Evolutionary conservation across 306 rosid genomes (phyloP).

Genomic region (Hippophae rhamnoides): DNA sequence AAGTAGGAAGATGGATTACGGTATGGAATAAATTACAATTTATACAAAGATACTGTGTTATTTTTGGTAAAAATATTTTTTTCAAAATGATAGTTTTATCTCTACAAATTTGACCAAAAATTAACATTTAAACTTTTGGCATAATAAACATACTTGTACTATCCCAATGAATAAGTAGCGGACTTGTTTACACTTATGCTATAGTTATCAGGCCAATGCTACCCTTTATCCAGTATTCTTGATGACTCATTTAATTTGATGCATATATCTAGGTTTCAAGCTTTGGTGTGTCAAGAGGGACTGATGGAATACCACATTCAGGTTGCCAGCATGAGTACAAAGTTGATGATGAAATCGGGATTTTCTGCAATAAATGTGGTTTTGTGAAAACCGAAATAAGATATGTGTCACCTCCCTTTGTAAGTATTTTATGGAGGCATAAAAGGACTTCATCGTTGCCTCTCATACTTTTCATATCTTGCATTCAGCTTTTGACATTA

Average conservation of each 20-base stretch:
- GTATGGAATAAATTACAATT: no score
- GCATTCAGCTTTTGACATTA: neutral
- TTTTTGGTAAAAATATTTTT: no score
- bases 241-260: constrained; percentile 18
- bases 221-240: neutral
- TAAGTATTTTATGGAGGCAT: constrained; percentile 39
- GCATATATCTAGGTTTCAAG: constrained; percentile 45
- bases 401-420: constrained; percentile 64
- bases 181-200: no score
- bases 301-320: constrained; percentile 4
- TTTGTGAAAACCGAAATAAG: constrained; percentile 50
- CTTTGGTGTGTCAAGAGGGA: constrained; percentile 13
- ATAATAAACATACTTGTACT: no score
- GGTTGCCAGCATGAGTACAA: constrained; percentile 54
- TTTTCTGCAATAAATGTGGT: constrained; percentile 63
- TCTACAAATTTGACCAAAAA: no score
- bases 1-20: no score
- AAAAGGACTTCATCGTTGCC: neutral
- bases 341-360: constrained; percentile 70
- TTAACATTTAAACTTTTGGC: no score
- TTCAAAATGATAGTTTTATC: no score
- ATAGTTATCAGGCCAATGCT: no score
- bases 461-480: neutral
- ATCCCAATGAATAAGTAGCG: no score
- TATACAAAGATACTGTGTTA: no score